Base-by-base conservation (phyloP, 23 red algal species). In the Gracilaria caudata region DNA sequence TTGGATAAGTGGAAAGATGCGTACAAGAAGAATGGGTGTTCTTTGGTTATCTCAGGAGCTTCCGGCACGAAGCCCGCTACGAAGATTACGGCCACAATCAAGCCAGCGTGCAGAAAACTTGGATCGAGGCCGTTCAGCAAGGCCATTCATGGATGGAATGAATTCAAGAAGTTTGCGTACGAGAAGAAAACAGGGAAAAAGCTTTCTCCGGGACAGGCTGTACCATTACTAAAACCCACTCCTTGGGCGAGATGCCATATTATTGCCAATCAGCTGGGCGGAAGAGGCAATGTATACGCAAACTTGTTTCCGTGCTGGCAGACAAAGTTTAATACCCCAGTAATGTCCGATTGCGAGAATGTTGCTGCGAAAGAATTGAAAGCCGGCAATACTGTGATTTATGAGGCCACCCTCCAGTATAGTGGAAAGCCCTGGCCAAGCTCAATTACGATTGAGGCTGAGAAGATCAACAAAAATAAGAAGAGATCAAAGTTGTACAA, bases 231-330 rank as follows among this genome's bases (percentile, higher is more conserved):
- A 21, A 11, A 21, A 4, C 54, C 54, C 19, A 57, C 23, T 57
- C 54, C 54, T n/a, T 75, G 70, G 70, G 70, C 70, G 1, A 23
- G 70, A 12, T 75, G 70, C 24, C 70, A 75, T n/a, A 75, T 75
- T 19, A 75, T 75, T 25, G 70, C 33, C 39, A 75, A 38, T 0
- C 70, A 75, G 70, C 25, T 75, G 0, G 70, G 70, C 21, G 70
- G 70, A 25, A 43, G 19, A 19, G 70, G 70, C 29, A 75, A 75
- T 16, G 70, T 49, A 21, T 75, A 75, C 33, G 70, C 70, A 7
- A 75, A 75, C 37, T 29, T 75, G 21, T 75, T 75, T 40, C 70
- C 70, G 19, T 75, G 70, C 13, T 75, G 70, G 70, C 70, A 75
- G 25, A 75, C 33, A 2, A 5, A 47, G 10, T 75, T 75, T 14